Percentiles rank a stretch among this genome's conserved stretches.
Conservation (phyloP, 2,329 filamentous ascomycete genomes). For the Colletotrichum sp. region DNA sequence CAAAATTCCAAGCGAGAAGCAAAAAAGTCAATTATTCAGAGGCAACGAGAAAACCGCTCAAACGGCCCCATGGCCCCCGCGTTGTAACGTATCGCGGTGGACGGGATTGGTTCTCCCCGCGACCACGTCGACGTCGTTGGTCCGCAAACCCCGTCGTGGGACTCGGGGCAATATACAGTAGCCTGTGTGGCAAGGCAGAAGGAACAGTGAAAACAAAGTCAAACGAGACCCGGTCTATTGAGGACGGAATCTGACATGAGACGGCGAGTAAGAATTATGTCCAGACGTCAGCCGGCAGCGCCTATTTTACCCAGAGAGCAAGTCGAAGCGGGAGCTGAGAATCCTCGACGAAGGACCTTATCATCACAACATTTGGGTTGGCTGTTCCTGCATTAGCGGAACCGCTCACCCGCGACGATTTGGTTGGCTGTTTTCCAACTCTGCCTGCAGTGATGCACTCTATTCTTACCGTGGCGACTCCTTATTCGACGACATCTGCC, state of each 20-base stretch:
- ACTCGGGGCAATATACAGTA: not conserved
- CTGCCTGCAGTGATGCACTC: not conserved
- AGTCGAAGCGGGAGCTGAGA: not conserved
- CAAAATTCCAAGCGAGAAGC: not conserved
- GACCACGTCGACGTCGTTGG: constrained; percentile 11
- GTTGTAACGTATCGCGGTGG: not conserved
- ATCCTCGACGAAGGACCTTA: not conserved
- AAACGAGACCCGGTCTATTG: not conserved
- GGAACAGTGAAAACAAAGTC: not conserved
- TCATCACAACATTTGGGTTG: not conserved
- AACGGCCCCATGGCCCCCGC: not conserved
- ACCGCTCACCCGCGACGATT: not conserved
- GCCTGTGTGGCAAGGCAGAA: not conserved
- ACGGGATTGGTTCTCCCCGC: not conserved
- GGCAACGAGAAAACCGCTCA: constrained; percentile 11
- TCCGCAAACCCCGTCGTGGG: not conserved
- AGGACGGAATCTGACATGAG: not conserved
- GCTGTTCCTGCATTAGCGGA: constrained; percentile 20
- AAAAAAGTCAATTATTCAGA: not conserved
- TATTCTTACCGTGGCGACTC: constrained; percentile 6
- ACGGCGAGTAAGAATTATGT: not conserved
- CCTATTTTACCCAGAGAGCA: not conserved
- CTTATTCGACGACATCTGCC: constrained; percentile 11
- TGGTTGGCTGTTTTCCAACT: not conserved
- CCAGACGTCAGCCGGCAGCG: not conserved